A percentile compares a stretch with the other conserved stretches of the same genome.
Evolutionary conservation across 164 flowering plant species (phyloP).

Genomic region (Dillenia suffruticosa): DNA sequence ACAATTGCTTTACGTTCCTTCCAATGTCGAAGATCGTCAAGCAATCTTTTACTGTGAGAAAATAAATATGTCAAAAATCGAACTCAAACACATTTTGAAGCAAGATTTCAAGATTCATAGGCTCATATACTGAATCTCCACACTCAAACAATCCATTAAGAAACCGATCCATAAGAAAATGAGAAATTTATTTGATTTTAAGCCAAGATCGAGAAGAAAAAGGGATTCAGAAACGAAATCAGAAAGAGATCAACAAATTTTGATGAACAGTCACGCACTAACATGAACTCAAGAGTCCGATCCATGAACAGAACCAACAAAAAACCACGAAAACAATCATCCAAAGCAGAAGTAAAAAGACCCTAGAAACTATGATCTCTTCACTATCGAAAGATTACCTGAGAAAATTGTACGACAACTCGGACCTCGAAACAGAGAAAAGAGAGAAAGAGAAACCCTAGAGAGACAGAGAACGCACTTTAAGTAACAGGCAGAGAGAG

Average conservation of each 20-base stretch:
- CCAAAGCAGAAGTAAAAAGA: neutral
- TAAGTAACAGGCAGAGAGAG: neutral
- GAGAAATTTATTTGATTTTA: neutral
- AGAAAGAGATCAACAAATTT: neutral
- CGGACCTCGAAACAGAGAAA: slow-evolving; percentile 14
- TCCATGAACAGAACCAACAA: slow-evolving; percentile 2
- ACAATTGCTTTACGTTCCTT: no score
- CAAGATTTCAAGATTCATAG: no score
- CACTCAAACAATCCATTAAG: no score
- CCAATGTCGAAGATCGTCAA: no score
- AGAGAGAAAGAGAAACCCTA: neutral
- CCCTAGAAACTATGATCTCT: neutral
- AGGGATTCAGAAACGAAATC: neutral
- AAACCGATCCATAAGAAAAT: no score
- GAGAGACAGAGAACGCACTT: slow-evolving; percentile 5
- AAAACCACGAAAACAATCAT: neutral
- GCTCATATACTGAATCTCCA: no score
- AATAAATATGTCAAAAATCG: no score
- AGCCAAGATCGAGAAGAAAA: no score
- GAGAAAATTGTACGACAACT: neutral
- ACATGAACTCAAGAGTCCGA: neutral
- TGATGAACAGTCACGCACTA: neutral
- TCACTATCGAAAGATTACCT: neutral
- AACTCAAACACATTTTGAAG: no score
- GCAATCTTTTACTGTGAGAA: no score